These are phyloP conservation scores for Colletotrichum noveboracense DNA, from an alignment of 2,329 filamentous ascomycete genomes.

Conservation along the genomic window DNA sequence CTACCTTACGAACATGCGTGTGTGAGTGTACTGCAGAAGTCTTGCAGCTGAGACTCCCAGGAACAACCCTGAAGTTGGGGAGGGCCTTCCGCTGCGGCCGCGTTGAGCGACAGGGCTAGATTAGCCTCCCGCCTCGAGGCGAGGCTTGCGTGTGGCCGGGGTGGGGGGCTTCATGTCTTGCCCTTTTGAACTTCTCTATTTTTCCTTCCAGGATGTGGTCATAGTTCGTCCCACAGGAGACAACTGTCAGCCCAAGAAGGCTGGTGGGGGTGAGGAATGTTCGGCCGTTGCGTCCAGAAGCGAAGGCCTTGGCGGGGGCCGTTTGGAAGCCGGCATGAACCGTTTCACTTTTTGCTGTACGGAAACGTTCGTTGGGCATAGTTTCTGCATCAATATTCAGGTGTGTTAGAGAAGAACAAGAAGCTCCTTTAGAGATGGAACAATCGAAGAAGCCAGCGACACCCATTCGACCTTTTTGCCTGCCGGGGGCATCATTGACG, in stretches of 20 bases:
- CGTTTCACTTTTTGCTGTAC: not conserved
- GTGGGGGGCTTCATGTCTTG: constrained; percentile 30
- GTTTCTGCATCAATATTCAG: not conserved
- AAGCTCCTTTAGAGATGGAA: not conserved
- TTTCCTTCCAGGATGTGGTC: not conserved
- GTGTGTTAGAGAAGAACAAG: not conserved
- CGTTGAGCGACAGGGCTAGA: not conserved
- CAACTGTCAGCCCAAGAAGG: constrained; percentile 35
- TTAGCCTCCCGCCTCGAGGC: constrained; percentile 8
- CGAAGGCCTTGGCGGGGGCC: not conserved
- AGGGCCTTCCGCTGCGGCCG: not conserved
- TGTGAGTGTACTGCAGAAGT: not conserved
- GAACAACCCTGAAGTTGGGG: constrained; percentile 6
- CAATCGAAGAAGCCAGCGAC: not conserved
- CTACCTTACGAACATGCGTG: not conserved
- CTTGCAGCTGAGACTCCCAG: constrained; percentile 2
- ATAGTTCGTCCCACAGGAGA: constrained; percentile 41
- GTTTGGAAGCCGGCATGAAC: not conserved
- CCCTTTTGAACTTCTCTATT: not conserved
- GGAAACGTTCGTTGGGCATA: not conserved
- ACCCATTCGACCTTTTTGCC: not conserved
- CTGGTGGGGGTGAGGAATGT: not conserved
- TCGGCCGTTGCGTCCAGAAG: not conserved
- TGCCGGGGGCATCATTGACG: not conserved
- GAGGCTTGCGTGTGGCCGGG: constrained; percentile 36